Conservation (phyloP, 768 basidiomycete genomes). For the Termitomyces sp. region DNA sequence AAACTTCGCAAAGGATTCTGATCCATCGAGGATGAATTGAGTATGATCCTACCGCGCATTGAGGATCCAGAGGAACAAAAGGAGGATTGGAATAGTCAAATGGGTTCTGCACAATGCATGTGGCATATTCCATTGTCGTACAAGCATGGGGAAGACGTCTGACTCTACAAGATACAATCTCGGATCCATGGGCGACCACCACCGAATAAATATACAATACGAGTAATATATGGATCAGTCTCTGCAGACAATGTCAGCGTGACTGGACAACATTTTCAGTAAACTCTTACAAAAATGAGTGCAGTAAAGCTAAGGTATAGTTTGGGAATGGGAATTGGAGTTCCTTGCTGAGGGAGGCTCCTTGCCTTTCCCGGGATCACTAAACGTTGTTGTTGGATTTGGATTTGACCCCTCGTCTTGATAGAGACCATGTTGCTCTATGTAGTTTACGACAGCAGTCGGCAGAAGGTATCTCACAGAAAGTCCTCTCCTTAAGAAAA, state of each 20-base stretch:
- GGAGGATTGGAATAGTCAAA: background rate
- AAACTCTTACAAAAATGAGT: constrained; percentile 1
- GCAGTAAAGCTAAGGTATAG: constrained; percentile 13
- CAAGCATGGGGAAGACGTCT: background rate
- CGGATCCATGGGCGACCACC: constrained; percentile 6
- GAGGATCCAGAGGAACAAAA: background rate
- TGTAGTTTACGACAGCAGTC: constrained; percentile 89
- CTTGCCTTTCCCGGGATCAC: constrained; percentile 28
- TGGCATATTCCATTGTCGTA: background rate
- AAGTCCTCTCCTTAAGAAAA: constrained; percentile 76
- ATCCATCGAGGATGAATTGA: background rate
- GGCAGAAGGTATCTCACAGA: constrained; percentile 91
- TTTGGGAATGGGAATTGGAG: constrained; percentile 10
- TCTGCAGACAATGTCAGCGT: constrained; percentile 3
- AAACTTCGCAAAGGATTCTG: background rate
- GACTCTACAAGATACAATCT: constrained; percentile 17
- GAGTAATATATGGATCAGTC: constrained; percentile 2
- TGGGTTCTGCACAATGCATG: background rate
- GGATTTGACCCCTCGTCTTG: constrained; percentile 48
- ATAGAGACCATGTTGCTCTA: constrained; percentile 79
- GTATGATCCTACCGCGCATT: background rate
- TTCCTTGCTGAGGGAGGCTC: constrained; percentile 30
- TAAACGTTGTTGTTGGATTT: constrained; percentile 11
- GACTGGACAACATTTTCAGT: background rate
- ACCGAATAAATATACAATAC: constrained; percentile 10